Evolutionary conservation across 164 flowering plant species (phyloP).

Genomic region (Magnolia kwangsiensis): DNA sequence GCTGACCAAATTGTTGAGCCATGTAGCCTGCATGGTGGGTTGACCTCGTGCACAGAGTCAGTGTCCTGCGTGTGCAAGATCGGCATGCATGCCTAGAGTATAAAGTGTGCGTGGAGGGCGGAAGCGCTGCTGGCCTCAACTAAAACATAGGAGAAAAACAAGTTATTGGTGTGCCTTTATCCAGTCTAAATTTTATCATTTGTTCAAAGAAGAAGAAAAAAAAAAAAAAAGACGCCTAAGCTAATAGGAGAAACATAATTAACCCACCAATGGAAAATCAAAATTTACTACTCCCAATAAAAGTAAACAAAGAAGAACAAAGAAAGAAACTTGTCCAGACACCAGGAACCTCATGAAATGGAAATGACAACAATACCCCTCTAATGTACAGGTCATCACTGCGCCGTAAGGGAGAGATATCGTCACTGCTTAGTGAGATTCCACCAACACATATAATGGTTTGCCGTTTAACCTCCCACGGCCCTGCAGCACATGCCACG

Average conservation of each 20-base stretch:
- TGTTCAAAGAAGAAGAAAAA: too few relatives aligned
- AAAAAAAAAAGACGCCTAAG: too few relatives aligned
- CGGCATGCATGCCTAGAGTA: too few relatives aligned
- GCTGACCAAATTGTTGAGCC: too few relatives aligned
- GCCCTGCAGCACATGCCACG: slow-evolving; percentile 6
- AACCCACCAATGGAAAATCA: neutral
- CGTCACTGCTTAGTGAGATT: slow-evolving; percentile 10
- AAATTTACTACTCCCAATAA: slow-evolving; percentile 1
- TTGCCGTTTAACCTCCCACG: slow-evolving; percentile 16
- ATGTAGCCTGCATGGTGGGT: too few relatives aligned
- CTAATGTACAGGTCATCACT: slow-evolving; percentile 1
- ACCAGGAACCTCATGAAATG: neutral
- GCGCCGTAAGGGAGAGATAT: neutral
- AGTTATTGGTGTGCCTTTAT: too few relatives aligned
- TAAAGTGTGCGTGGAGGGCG: too few relatives aligned
- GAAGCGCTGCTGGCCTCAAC: too few relatives aligned
- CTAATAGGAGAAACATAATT: neutral
- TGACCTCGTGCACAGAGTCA: too few relatives aligned
- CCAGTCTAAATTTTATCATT: too few relatives aligned
- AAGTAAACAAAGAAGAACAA: neutral
- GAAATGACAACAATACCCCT: neutral
- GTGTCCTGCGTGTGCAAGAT: too few relatives aligned
- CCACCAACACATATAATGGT: slow-evolving; percentile 14
- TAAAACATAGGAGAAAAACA: too few relatives aligned
- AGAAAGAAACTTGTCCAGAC: neutral